Evolutionary conservation across 441 rosid species (phyloP).

Genomic region (Syzygium malaccense): DNA sequence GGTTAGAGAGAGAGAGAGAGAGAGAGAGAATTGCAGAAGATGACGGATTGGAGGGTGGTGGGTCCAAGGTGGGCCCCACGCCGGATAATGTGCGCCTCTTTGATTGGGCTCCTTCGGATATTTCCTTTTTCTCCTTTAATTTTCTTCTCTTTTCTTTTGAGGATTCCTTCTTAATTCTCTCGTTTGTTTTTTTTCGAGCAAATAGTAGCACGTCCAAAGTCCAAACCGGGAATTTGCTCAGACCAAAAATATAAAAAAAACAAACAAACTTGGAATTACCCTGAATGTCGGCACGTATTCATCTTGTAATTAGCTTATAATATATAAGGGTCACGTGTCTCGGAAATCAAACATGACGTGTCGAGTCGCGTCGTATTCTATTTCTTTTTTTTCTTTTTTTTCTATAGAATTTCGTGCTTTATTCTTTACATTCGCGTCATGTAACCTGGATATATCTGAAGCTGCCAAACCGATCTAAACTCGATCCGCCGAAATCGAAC

Average conservation of each 20-base stretch:
- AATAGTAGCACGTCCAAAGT: not conserved
- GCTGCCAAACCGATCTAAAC: rapidly evolving
- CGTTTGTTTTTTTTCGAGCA: not conserved
- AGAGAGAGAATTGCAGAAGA: not conserved
- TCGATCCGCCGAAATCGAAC: not conserved
- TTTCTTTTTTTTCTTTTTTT: no score
- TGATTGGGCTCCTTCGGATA: not conserved
- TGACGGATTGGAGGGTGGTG: not conserved
- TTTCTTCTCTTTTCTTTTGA: not conserved
- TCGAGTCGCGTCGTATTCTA: not conserved
- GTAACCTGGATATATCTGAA: not conserved
- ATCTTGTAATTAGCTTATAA: not conserved
- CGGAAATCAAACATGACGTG: not conserved
- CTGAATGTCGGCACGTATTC: no score
- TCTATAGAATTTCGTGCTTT: no score
- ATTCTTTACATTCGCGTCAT: rapidly evolving
- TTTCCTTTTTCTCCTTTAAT: not conserved
- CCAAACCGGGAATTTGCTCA: no score
- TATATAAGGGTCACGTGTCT: not conserved
- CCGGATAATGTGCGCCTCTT: not conserved
- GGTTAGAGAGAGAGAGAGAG: not conserved
- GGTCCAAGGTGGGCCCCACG: not conserved
- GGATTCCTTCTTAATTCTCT: rapidly evolving
- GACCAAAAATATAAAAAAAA: no score
- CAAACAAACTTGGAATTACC: no score